These are phyloP conservation scores for Penicillium thymicola DNA, from an alignment of 2,329 filamentous ascomycete genomes.

Conservation along the genomic window DNA sequence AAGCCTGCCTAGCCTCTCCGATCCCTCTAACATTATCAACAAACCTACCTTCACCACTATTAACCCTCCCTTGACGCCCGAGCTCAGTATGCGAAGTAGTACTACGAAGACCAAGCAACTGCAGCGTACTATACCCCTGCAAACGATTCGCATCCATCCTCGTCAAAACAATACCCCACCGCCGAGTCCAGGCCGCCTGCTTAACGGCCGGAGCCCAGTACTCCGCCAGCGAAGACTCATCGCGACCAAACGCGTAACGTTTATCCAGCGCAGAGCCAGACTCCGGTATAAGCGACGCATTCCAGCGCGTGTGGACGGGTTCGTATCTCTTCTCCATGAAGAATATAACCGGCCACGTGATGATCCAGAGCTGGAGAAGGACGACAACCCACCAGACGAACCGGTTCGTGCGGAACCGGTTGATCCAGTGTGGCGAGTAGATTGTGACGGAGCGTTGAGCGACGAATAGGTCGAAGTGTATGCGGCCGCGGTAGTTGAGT, in stretches of 20 bases:
- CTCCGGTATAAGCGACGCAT: slow-evolving; percentile 22
- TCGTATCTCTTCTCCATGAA: slow-evolving; percentile 39
- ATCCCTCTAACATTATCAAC: slow-evolving; percentile 26
- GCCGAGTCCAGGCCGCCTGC: slow-evolving; percentile 34
- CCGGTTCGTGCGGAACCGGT: slow-evolving; percentile 34
- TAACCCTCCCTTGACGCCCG: slow-evolving; percentile 21
- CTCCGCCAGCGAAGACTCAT: slow-evolving; percentile 30
- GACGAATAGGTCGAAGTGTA: slow-evolving; percentile 24
- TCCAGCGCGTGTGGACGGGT: slow-evolving; percentile 31
- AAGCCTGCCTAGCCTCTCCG: slow-evolving; percentile 24
- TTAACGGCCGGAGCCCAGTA: slow-evolving; percentile 36
- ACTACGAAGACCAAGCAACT: slow-evolving; percentile 11
- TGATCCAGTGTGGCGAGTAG: slow-evolving; percentile 41
- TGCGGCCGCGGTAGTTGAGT: slow-evolving; percentile 37
- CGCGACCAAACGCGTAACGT: slow-evolving; percentile 24
- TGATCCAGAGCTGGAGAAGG: slow-evolving; percentile 40
- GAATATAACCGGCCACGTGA: slow-evolving; percentile 40
- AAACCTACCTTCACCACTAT: slow-evolving; percentile 25
- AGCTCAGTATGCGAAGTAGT: slow-evolving; percentile 18
- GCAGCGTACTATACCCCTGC: slow-evolving; percentile 16
- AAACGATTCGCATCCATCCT: slow-evolving; percentile 21
- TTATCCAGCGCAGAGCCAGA: slow-evolving; percentile 10
- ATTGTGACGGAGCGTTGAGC: slow-evolving; percentile 32
- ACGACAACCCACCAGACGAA: slow-evolving; percentile 36
- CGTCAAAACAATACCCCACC: slow-evolving; percentile 18